Evolutionary conservation across 371 early-diverging fungal genomes (phyloP), one percentile per base, ranked within the genome.

Genomic region (Syncephalastrum monosporum): DNA sequence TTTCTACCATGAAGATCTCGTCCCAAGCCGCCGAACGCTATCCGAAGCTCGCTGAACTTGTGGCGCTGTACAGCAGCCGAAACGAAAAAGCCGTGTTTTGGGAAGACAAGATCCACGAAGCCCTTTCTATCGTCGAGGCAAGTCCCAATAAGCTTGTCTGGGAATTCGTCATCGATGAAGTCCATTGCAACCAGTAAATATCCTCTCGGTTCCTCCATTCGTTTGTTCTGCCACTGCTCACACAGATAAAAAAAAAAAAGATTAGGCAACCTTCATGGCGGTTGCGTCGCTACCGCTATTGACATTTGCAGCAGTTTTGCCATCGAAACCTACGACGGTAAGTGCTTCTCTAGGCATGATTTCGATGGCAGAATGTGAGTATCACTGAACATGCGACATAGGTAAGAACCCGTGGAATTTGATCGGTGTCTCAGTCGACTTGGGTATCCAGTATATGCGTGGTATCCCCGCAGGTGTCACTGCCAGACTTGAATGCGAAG

Each of bases 291-390:
- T 53, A 73, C 75, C 0, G 38, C 71, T 52, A 75, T 78, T 44
- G 79, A 78, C 59, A 56, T 71, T n/a, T 78, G 79, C 42, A 72
- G 69, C 56, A 73, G 73, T 50, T 64, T 71, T 55, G 68, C 79
- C 6, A 27, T 75, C 4, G 13, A 63, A 8, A 54, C 62, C 3
- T 44, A 51, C 41, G 56, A 63, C 42, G 70, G 65, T 53, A 65
- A 54, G 21, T 7, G 27, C 5, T 21, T 21, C 21, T 21, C 2
- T 1, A 21, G 21, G 21, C 21, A 21, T 21, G 21, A 21, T 21
- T 21, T 21, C 2, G 21, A 21, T 21, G 21, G 21, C 21, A 2
- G 21, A 21, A 21, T 21, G 3, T 27, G 29, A 25, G 21, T 43
- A 13, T n/a, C 17, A 15, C 51, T 17, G 16, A 17, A 44, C 24